Evolutionary conservation across 2,329 filamentous ascomycete species (phyloP), one percentile per base, ranked within the genome.

Genomic region (Balansia obtecta): DNA sequence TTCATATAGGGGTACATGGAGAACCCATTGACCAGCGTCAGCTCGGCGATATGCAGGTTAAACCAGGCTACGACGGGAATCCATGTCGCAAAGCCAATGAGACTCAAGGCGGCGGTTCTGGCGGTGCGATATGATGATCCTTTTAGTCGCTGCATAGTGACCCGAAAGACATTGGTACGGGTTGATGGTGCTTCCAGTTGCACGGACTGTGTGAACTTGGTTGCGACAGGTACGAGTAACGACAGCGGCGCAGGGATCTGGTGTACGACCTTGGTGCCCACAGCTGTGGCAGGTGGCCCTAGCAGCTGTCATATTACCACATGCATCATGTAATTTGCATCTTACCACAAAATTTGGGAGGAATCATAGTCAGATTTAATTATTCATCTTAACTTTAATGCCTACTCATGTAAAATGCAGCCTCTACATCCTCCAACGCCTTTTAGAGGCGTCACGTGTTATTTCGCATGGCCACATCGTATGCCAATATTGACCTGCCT

Each of bases 1-100:
- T 90, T 90, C 50, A 91, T 70, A 54, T 82, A 84, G 1, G 87
- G 87, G 50, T 84, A 84, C 87, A 93, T 93, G 18, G 84, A 88
- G 18, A 72, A 65, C 2, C 82, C 82, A 37, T 71, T 71, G 53
- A 86, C 76, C 52, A 69, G 67, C 3, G 74, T 75, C 43, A 82
- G 54, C 56, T 82, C 77, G 20, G 74, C 77, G 38, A 85, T 73
- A 58, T 81, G 72, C 34, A 75, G 68, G 58, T 83, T 79, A 68
- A 85, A 74, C 63, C 76, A 78, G 52, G 82, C 73, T 46, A 79
- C 67, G 13, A 79, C 74, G 1, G 82, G 82, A 22, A 84, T 64
- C 77, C 82, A 84, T 22, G 78, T 76, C 48, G 74, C 73, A 53
- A 80, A 69, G 46, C 72, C 70, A 55, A 80, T 64, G 46, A 79